Evolutionary conservation across 2,329 filamentous ascomycete species (phyloP), one percentile per base, ranked within the genome.

Genomic region (Didymella keratinophila): DNA sequence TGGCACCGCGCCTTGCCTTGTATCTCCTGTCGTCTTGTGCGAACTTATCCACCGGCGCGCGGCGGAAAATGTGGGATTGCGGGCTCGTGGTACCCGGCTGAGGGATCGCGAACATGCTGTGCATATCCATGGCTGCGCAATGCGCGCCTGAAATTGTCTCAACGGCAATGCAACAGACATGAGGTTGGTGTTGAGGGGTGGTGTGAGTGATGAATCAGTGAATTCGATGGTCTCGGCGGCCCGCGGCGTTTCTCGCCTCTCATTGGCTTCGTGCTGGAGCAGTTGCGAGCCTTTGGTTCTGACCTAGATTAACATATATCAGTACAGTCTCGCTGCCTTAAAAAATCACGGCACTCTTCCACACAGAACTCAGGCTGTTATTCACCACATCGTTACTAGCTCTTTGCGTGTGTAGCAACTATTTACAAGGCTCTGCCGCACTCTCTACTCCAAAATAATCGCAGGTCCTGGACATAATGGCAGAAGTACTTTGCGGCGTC

Each of bases 1-100:
- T 2, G 85, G 83, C 16, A 79, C 76, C 21, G 66, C 67, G 68
- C 72, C 65, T 56, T 78, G 75, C 43, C 63, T 65, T 23, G 60
- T 58, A 41, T 72, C 64, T 30, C 65, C 67, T 4, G 72, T 70
- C 5, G 50, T 58, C 41, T 58, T 58, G 36, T 58, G 54, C 12
- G 71, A 73, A 32, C 75, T 76, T 41, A 78, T 44, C 65, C 66
- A 74, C 68, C 73, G 66, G 63, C 67, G 69, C 23, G 65, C 48
- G 21, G 59, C 52, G 43, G 64, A 47, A 36, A 69, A 61, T 20
- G 58, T 50, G n/a, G 62, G 56, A 51, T 64, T 70, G 28, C 63
- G 61, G 34, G 60, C 20, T 58, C 65, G 68, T 18, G 63, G 60
- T 34, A 58, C 36, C 21, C 61, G 64, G 37, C 50, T 32, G 23